These are phyloP conservation scores for Dryas alaskensis DNA, from an alignment of 306 rosid species.

Conservation along the genomic window DNA sequence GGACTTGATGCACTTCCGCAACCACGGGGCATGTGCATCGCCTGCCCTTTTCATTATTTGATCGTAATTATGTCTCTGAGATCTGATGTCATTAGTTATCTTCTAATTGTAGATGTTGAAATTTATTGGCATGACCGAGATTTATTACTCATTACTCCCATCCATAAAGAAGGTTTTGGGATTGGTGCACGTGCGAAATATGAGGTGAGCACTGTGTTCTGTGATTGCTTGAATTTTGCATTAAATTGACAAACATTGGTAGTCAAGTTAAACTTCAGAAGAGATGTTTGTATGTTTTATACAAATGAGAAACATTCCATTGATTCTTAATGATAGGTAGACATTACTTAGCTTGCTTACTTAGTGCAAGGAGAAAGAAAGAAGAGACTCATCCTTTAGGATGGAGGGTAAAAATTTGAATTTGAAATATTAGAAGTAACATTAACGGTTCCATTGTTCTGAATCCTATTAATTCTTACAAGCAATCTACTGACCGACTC, in stretches of 20 bases:
- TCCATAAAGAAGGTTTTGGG: conserved; percentile 63
- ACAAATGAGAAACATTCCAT: not conserved
- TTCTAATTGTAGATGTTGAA: conserved; percentile 58
- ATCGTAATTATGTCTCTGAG: not conserved
- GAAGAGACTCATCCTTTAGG: not conserved
- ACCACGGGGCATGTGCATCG: not conserved
- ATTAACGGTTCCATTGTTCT: not conserved
- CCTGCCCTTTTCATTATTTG: not conserved
- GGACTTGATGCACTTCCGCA: not conserved
- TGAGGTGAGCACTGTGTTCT: conserved; percentile 49
- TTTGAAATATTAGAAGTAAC: not conserved
- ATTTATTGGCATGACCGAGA: conserved; percentile 53
- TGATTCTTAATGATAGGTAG: not conserved
- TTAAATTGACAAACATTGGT: not conserved
- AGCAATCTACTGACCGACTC: not conserved
- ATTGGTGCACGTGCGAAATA: conserved; percentile 59
- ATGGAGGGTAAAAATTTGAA: not conserved
- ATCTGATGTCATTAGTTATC: conserved; percentile 10
- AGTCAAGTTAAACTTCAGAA: not conserved
- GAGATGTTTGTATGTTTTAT: not conserved
- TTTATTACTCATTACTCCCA: conserved; percentile 41
- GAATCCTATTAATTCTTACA: not conserved
- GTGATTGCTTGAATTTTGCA: not conserved
- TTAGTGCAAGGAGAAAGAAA: not conserved
- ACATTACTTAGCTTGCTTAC: not conserved